Evolutionary conservation across 768 basidiomycete genomes (phyloP), one percentile per base, ranked within the genome.

Genomic region (Boletus sensibilis): DNA sequence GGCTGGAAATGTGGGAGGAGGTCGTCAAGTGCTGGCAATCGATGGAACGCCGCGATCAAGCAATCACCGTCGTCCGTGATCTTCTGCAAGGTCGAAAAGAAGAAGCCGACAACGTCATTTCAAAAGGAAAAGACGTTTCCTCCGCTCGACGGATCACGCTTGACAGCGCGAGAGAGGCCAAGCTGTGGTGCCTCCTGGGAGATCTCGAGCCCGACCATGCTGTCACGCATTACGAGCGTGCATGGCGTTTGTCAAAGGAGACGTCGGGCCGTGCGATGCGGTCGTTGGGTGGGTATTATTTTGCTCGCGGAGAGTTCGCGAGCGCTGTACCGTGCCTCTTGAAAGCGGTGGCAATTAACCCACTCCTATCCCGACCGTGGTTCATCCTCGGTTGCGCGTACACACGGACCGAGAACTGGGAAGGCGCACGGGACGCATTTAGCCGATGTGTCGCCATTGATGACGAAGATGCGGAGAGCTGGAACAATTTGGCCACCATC

Each of bases 1-100:
- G 92, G 35, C 77, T 98, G 57, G 94, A 98, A 75, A 94, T 98
- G 94, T 99, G 95, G 95, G 97, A 97, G 74, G 92, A 98, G 60
- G 94, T 92, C 9, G 93, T 94, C 41, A 79, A 82, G 59, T 98
- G 96, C 72, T 92, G 89, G 78, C 85, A 87, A 57, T 77, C 85
- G 18, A 79, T 95, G 74, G 94, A 96, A 61, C 76, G 82, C 61
- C 82, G 81, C 11, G 91, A 92, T 52, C 86, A 84, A 67, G 97
- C 87, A 6, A 79, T 93, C 56, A 70, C 76, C 2, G 83, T 99
- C 68, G 92, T 98, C 38, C 82, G 82, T 23, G 94, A 96, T 68
- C 75, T 99, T 11, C 75, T 98, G 27, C 87, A 87, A 58, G 96
- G 94, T 0, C 77, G 78, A 35, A 94, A 88, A 68, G 80, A 84